A percentile compares a stretch with the other conserved stretches of the same genome.
phyloP scores from a whole-genome alignment of 306 rosid genomes.

The Biancaea sappan region DNA sequence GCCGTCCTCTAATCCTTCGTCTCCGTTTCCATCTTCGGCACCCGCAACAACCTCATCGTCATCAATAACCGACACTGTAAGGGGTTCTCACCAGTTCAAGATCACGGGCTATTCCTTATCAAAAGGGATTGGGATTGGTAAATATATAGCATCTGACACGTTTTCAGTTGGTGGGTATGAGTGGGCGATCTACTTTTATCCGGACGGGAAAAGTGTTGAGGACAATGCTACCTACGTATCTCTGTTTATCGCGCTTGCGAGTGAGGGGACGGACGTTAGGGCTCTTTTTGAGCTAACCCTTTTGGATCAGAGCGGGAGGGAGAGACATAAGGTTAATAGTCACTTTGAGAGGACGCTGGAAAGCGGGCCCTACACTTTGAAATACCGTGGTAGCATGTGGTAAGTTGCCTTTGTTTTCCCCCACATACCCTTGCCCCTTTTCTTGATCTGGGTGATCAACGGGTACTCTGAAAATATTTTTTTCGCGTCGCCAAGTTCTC shows the following conservation, averaged over 20 bases:
- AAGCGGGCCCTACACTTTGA: slow-evolving; percentile 86
- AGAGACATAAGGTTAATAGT: slow-evolving; percentile 89
- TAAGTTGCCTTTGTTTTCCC: slow-evolving; percentile 36
- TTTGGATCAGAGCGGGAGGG: slow-evolving; percentile 92
- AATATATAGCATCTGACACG: slow-evolving; percentile 71
- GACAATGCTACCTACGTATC: slow-evolving; percentile 82
- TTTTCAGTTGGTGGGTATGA: slow-evolving; percentile 84
- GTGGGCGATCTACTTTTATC: slow-evolving; percentile 92
- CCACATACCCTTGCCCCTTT: not conserved
- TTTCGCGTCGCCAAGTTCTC: not conserved
- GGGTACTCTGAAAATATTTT: not conserved
- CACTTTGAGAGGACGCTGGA: slow-evolving; percentile 88
- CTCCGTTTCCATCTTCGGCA: slow-evolving; percentile 37
- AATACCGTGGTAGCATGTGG: slow-evolving; percentile 98
- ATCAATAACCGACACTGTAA: slow-evolving; percentile 67
- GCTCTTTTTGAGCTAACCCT: slow-evolving; percentile 88
- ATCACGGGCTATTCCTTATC: slow-evolving; percentile 69
- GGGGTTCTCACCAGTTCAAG: slow-evolving; percentile 85
- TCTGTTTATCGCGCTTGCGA: slow-evolving; percentile 87
- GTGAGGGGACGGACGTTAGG: slow-evolving; percentile 86
- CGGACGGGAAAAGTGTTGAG: slow-evolving; percentile 86
- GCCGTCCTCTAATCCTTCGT: slow-evolving; percentile 49
- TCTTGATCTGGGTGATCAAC: not conserved
- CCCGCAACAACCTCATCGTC: slow-evolving; percentile 68
- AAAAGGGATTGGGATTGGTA: slow-evolving; percentile 84